These are phyloP conservation scores for Aureoboletus auriporus DNA, from an alignment of 768 basidiomycete genomes.

Conservation along the genomic window DNA sequence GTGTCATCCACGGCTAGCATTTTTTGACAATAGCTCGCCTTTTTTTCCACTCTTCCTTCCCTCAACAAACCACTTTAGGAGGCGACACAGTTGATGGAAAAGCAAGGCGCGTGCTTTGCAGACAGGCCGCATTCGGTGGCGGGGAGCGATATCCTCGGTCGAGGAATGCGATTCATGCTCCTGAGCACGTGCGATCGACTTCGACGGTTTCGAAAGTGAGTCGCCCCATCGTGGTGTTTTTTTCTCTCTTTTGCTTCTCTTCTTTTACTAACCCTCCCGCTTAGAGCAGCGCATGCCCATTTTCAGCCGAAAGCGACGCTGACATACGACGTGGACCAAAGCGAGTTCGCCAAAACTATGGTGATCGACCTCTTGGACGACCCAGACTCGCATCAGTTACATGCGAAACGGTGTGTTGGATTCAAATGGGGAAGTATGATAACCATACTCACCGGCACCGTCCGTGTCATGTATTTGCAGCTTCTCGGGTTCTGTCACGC, in stretches of 20 bases:
- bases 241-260: background rate
- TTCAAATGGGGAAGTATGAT: background rate
- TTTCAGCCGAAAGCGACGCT: constrained; percentile 46
- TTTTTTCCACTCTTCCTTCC: background rate
- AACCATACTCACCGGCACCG: background rate
- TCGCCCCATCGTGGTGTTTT: background rate
- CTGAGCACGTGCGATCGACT: constrained; percentile 53
- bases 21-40: background rate
- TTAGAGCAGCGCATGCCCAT: constrained; percentile 49
- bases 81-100: constrained; percentile 58
- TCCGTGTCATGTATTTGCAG: constrained; percentile 1
- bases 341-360: constrained; percentile 28
- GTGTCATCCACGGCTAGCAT: too few species aligned
- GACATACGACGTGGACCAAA: constrained; percentile 45
- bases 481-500: constrained; percentile 23
- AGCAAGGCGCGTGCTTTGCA: constrained; percentile 47
- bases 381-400: constrained; percentile 19
- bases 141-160: constrained; percentile 53
- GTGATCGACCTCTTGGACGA: constrained; percentile 21
- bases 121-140: constrained; percentile 52
- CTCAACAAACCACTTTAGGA: constrained; percentile 8
- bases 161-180: constrained; percentile 54
- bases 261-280: background rate
- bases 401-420: constrained; percentile 35
- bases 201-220: constrained; percentile 52